phyloP scores from a whole-genome alignment of 345 rosid species.

The Litchi chinensis region DNA sequence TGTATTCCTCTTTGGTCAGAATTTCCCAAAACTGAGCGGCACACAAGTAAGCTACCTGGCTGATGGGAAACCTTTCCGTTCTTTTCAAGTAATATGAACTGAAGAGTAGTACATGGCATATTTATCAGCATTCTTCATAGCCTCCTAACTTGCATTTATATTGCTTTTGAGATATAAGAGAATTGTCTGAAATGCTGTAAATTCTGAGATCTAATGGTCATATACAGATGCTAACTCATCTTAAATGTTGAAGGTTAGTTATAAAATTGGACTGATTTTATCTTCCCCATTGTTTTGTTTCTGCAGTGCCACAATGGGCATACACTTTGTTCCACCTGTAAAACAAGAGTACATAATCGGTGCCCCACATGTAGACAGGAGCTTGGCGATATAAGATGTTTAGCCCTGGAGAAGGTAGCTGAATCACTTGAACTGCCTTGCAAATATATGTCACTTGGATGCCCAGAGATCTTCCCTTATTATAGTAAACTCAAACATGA shows the following conservation, averaged over 20 bases:
- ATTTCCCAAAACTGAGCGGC: background rate
- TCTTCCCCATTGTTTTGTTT: background rate
- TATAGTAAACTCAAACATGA: constrained; percentile 95
- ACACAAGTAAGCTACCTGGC: constrained; percentile 3
- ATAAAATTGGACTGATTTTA: background rate
- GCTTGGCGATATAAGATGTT: constrained; percentile 96
- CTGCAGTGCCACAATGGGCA: constrained; percentile 98
- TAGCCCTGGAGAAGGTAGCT: constrained; percentile 90
- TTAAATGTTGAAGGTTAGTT: background rate
- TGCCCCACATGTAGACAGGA: constrained; percentile 98
- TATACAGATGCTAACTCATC: background rate
- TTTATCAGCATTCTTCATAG: background rate
- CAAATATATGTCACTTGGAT: constrained; percentile 76
- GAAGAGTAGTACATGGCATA: background rate
- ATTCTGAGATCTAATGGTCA: background rate
- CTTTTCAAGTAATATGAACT: background rate
- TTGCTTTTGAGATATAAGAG: background rate
- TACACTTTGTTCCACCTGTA: constrained; percentile 93
- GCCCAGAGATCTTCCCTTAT: constrained; percentile 92
- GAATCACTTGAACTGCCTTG: constrained; percentile 94
- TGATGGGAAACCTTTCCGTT: background rate
- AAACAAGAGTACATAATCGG: constrained; percentile 82
- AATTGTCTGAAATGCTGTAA: background rate
- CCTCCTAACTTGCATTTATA: background rate
- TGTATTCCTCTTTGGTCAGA: background rate